Percentiles rank a stretch among this genome's conserved stretches.
Evolutionary conservation across 2,329 filamentous ascomycete genomes (phyloP).

Genomic region (Colletotrichum aenigma): DNA sequence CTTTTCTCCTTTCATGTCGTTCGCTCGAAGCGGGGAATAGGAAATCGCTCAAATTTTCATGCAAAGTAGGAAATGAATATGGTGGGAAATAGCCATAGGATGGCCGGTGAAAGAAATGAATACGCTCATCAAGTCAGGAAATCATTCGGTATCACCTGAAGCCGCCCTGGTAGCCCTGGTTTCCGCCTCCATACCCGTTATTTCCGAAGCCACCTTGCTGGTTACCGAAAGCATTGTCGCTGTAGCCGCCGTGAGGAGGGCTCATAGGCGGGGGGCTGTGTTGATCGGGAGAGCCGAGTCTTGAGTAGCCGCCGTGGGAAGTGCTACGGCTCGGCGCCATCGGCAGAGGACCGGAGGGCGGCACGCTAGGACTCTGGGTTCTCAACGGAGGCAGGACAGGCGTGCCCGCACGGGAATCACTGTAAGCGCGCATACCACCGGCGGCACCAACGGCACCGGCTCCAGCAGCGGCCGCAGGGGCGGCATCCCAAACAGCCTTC

Average conservation of each 20-base stretch:
- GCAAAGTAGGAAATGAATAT: not conserved
- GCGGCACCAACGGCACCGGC: not conserved
- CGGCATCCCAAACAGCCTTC: constrained; percentile 27
- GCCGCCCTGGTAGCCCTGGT: constrained; percentile 17
- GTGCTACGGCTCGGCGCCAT: constrained; percentile 15
- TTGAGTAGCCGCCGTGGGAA: constrained; percentile 15
- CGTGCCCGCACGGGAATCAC: not conserved
- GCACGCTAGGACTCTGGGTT: constrained; percentile 19
- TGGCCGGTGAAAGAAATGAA: not conserved
- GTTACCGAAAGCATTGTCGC: not conserved
- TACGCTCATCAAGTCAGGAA: not conserved
- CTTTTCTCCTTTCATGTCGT: not conserved
- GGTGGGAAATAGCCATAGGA: not conserved
- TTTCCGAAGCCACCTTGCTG: constrained; percentile 6
- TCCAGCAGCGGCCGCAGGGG: constrained; percentile 23
- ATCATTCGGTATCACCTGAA: not conserved
- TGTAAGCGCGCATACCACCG: constrained; percentile 13
- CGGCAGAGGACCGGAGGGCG: constrained; percentile 17
- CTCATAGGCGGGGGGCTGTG: constrained; percentile 21
- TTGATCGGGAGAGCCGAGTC: constrained; percentile 13
- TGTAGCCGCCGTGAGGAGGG: constrained; percentile 6
- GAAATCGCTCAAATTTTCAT: constrained; percentile 7
- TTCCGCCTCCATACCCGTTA: constrained; percentile 1
- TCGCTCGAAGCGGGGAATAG: not conserved
- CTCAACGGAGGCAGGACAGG: constrained; percentile 8